Evolutionary conservation across 805 yeast species (phyloP).

Genomic region (Schwanniomyces polymorphus): DNA sequence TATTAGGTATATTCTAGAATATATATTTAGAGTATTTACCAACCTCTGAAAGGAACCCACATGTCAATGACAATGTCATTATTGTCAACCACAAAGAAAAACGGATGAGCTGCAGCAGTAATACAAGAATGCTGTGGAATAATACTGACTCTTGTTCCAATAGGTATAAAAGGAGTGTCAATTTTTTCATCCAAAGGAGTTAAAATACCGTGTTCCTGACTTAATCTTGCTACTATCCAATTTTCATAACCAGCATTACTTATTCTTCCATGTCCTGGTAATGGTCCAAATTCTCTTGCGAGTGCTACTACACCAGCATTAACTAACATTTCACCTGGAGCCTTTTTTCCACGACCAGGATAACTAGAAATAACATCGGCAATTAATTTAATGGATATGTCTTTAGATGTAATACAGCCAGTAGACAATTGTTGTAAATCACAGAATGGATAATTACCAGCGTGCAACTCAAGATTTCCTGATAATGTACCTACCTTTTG

Average conservation of each 20-base stretch:
- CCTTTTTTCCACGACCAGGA: slow-evolving; percentile 49
- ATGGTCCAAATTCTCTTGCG: slow-evolving; percentile 62
- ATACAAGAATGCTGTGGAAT: slow-evolving; percentile 76
- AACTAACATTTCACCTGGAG: slow-evolving; percentile 61
- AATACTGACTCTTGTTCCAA: slow-evolving; percentile 55
- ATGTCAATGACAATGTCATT: slow-evolving; percentile 52
- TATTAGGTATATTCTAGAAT: slow-evolving; percentile 24
- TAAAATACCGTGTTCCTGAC: slow-evolving; percentile 81
- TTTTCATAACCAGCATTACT: slow-evolving; percentile 41
- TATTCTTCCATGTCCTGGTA: slow-evolving; percentile 61
- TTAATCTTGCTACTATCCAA: slow-evolving; percentile 67
- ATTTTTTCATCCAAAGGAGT: slow-evolving; percentile 38
- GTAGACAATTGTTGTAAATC: slow-evolving; percentile 81
- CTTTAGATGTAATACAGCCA: slow-evolving; percentile 57
- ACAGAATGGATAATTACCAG: slow-evolving; percentile 76
- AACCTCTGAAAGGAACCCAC: slow-evolving; percentile 54
- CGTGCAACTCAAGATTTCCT: slow-evolving; percentile 66
- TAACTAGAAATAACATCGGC: slow-evolving; percentile 59
- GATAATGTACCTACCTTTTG: slow-evolving; percentile 17
- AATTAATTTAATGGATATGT: slow-evolving; percentile 60
- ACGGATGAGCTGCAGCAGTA: slow-evolving; percentile 60
- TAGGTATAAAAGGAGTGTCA: slow-evolving; percentile 41
- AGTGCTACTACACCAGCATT: slow-evolving; percentile 75
- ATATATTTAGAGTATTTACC: slow-evolving; percentile 57
- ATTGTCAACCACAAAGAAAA: slow-evolving; percentile 54